Evolutionary conservation across 2,329 filamentous ascomycete genomes (phyloP), one percentile per base, ranked within the genome.

Genomic region (Colletotrichum cuscutae): DNA sequence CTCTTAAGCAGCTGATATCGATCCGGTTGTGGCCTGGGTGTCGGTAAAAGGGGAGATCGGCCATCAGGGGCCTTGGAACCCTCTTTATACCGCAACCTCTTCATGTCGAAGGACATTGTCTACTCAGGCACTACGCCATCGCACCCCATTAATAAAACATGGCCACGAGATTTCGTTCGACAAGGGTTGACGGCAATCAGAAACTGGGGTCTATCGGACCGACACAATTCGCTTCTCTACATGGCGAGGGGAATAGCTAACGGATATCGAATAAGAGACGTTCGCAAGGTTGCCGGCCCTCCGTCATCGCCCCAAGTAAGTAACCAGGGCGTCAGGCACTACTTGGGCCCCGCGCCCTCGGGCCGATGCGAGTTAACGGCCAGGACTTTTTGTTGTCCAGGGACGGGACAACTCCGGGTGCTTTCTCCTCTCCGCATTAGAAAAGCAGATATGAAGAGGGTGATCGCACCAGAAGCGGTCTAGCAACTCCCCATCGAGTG

Each of bases 181-280:
- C 32, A 26, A 28, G 37, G 32, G 37, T 22, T 24, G n/a, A 28
- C 24, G 15, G 52, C 24, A n/a, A 5, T 19, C 22, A 65, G n/a
- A 53, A 65, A 56, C 61, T 28, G 65, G 61, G 61, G 57, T 70
- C 24, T 57, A 61, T 65, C 60, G 71, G 67, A 56, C 66, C 70
- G 60, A 72, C 42, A 30, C 13, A 22, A 11, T 22, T 22, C 56
- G 35, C 58, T 32, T 42, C 22, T 64, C 58, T 60, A 63, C 54
- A 62, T 19, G 42, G 60, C 46, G 60, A 70, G 60, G 66, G 60
- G 54, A n/a, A 37, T 22, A 9, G 4, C 22, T 12, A 8, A 4
- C 22, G 19, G 30, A 35, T 6, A 32, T 30, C 53, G 52, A 65
- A 65, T 46, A 24, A 32, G 32, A 26, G 19, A 57, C 11, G 52